phyloP scores from a whole-genome alignment of 2,329 filamentous ascomycete genomes.

The Sporothrix phasma region DNA sequence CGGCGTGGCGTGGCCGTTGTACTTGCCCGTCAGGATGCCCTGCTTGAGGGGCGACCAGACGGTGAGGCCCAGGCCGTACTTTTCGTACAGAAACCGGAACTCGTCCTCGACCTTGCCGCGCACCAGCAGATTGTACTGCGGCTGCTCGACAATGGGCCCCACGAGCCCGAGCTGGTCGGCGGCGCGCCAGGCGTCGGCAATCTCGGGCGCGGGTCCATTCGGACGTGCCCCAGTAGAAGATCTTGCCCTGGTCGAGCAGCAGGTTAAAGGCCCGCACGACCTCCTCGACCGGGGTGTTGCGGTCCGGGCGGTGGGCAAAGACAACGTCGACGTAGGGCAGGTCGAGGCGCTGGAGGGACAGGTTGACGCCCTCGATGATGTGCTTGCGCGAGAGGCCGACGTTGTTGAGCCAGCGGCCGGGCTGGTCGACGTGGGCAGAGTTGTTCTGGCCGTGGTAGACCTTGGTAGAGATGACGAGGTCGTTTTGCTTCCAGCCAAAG shows the following conservation, averaged over 20 bases:
- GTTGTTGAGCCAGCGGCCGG: constrained; percentile 41
- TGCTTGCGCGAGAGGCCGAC: constrained; percentile 50
- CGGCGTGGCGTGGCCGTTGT: constrained; percentile 39
- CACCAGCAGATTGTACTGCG: constrained; percentile 54
- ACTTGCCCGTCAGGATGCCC: constrained; percentile 52
- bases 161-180: constrained; percentile 52
- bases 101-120: constrained; percentile 51
- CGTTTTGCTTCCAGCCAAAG: constrained; percentile 43
- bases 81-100: constrained; percentile 46
- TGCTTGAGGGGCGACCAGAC: constrained; percentile 45
- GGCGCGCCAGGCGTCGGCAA: constrained; percentile 50
- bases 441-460: constrained; percentile 18
- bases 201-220: constrained; percentile 62
- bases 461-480: constrained; percentile 46
- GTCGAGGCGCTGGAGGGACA: constrained; percentile 46
- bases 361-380: constrained; percentile 49
- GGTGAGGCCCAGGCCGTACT: constrained; percentile 46
- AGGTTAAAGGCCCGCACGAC: constrained; percentile 62
- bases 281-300: constrained; percentile 60
- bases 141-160: constrained; percentile 56
- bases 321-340: constrained; percentile 57
- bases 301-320: constrained; percentile 60
- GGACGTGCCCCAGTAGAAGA: constrained; percentile 63
- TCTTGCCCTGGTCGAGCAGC: constrained; percentile 56
- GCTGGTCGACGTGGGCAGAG: constrained; percentile 10